phyloP scores from a whole-genome alignment of 2,329 filamentous ascomycete genomes.

The Claviceps purpurea region DNA sequence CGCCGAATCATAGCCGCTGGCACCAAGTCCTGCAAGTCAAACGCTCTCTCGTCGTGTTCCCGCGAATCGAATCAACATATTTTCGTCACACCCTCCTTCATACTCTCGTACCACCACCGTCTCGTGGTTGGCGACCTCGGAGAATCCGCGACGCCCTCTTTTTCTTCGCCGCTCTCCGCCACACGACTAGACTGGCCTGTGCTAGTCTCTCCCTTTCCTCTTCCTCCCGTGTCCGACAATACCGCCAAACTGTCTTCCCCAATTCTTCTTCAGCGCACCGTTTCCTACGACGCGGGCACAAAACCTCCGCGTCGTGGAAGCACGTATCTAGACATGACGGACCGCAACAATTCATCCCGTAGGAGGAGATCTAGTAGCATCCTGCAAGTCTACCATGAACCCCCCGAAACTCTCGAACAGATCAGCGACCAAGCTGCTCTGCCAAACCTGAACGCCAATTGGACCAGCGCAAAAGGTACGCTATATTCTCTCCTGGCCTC shows the following conservation, averaged over 20 bases:
- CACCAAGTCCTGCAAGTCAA: background rate
- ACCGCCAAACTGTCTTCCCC: conserved; percentile 95
- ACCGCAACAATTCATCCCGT: conserved; percentile 52
- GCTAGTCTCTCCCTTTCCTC: conserved; percentile 6
- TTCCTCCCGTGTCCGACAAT: conserved; percentile 29
- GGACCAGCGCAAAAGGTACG: conserved; percentile 98
- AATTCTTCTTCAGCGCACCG: conserved; percentile 74
- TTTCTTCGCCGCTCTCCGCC: conserved; percentile 4
- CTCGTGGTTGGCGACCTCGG: background rate
- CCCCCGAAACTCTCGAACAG: conserved; percentile 90
- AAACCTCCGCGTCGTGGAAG: conserved; percentile 52
- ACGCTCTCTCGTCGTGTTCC: background rate
- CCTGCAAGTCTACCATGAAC: conserved; percentile 84
- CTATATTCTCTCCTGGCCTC: conserved; percentile 4
- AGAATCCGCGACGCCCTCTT: conserved; percentile 3
- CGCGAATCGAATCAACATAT: background rate
- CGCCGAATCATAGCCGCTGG: background rate
- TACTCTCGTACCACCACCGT: background rate
- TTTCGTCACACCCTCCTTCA: background rate
- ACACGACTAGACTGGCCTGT: conserved; percentile 1
- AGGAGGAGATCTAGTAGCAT: conserved; percentile 95
- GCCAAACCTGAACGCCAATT: conserved; percentile 93
- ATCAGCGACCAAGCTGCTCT: conserved; percentile 91
- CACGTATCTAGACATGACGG: conserved; percentile 45
- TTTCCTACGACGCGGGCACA: conserved; percentile 79